phyloP scores from a whole-genome alignment of 148 eudicot species.

The Polygonum maritimum region DNA sequence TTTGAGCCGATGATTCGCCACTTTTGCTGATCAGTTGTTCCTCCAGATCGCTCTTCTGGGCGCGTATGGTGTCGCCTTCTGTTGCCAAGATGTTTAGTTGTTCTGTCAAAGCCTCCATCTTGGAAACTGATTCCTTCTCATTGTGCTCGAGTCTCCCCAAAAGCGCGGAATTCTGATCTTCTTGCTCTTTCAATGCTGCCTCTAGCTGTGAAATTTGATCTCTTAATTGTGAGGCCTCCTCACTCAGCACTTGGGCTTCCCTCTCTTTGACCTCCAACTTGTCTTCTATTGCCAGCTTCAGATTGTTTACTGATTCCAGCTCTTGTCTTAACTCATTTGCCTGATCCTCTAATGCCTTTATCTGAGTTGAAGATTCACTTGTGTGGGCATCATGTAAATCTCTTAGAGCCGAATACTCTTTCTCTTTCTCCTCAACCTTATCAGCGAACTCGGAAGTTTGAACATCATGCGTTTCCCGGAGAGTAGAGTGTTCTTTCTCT shows the following conservation, averaged over 20 bases:
- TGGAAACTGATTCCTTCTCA: conserved; percentile 31
- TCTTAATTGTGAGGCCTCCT: conserved; percentile 20
- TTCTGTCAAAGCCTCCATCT: conserved; percentile 33
- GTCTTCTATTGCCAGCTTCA: neutral
- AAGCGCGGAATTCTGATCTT: conserved; percentile 33
- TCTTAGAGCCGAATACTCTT: conserved; percentile 27
- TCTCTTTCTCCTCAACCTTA: conserved; percentile 29
- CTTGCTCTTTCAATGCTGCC: conserved; percentile 30
- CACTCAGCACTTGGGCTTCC: conserved; percentile 18
- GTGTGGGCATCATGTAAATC: conserved; percentile 23
- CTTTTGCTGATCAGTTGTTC: conserved; percentile 26
- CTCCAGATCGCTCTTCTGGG: conserved; percentile 38
- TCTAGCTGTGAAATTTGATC: conserved; percentile 20
- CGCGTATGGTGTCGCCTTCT: conserved; percentile 30
- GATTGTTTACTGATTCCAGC: neutral
- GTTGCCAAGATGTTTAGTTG: conserved; percentile 25
- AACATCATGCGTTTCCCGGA: neutral
- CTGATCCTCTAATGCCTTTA: conserved; percentile 9
- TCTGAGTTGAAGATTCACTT: neutral
- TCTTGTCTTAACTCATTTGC: neutral
- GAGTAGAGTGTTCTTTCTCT: conserved; percentile 10
- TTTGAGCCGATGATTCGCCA: conserved; percentile 32
- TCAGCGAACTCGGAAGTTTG: conserved; percentile 13
- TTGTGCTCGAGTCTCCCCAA: conserved; percentile 29
- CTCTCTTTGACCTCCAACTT: conserved; percentile 2